Percentiles rank a stretch among this genome's conserved stretches.
phyloP scores from a whole-genome alignment of 2,329 filamentous ascomycete genomes.

The Neurospora sp. region DNA sequence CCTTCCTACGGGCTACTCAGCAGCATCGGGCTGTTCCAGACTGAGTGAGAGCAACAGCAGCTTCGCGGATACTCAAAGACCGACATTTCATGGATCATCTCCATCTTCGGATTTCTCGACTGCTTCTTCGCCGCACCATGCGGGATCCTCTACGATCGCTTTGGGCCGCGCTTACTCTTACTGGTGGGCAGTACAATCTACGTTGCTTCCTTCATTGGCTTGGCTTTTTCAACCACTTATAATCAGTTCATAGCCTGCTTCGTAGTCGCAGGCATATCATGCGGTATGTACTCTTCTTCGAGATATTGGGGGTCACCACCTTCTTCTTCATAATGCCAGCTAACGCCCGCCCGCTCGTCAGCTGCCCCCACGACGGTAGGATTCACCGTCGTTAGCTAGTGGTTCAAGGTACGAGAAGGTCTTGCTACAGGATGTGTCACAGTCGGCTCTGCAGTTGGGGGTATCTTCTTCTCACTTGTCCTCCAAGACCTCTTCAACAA shows the following conservation, averaged over 20 bases:
- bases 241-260: conserved; percentile 22
- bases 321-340: background rate
- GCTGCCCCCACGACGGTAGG: conserved; percentile 19
- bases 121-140: conserved; percentile 16
- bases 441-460: conserved; percentile 20
- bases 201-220: conserved; percentile 18
- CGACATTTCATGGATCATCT: conserved; percentile 21
- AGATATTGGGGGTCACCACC: background rate
- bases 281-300: conserved; percentile 10
- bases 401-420: conserved; percentile 15
- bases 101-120: conserved; percentile 20
- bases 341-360: conserved; percentile 3
- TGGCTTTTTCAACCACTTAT: conserved; percentile 20
- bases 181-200: conserved; percentile 15
- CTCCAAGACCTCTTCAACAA: conserved; percentile 18
- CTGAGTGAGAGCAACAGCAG: conserved; percentile 19
- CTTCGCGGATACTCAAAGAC: conserved; percentile 10
- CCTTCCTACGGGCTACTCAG: conserved; percentile 21
- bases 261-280: conserved; percentile 18
- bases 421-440: conserved; percentile 19
- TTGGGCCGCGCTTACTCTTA: conserved; percentile 13
- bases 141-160: conserved; percentile 18
- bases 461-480: conserved; percentile 22
- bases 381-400: conserved; percentile 19
- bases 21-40: conserved; percentile 21